Evolutionary conservation across 208 protist genomes (phyloP).

Genomic region (Polymyxa betae): DNA sequence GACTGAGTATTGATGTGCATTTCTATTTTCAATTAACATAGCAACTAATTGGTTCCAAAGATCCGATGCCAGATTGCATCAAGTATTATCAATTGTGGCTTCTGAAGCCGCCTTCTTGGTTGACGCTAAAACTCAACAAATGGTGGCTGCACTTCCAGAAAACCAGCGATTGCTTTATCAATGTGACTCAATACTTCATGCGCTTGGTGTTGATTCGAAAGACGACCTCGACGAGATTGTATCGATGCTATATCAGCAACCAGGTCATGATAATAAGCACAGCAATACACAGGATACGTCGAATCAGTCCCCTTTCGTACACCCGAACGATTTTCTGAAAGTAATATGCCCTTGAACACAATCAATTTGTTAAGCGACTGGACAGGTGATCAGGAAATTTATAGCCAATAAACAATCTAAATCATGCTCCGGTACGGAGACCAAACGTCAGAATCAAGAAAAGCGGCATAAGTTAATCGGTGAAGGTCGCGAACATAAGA

Average conservation of each 20-base stretch:
- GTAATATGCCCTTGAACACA: background rate
- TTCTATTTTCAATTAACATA: conserved; percentile 32
- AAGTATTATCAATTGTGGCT: conserved; percentile 56
- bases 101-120: conserved; percentile 65
- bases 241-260: conserved; percentile 39
- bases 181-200: conserved; percentile 87
- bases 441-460: background rate
- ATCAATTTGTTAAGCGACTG: background rate
- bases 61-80: conserved; percentile 46
- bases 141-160: conserved; percentile 75
- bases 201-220: conserved; percentile 81
- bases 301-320: background rate
- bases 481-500: conserved; percentile 2
- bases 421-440: background rate
- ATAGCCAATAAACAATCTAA: background rate
- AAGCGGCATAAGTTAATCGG: background rate
- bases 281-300: background rate
- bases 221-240: conserved; percentile 84
- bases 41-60: conserved; percentile 16
- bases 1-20: background rate
- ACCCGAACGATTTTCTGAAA: conserved; percentile 52
- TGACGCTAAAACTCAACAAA: conserved; percentile 64
- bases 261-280: background rate
- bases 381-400: background rate
- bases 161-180: conserved; percentile 81